phyloP scores from a whole-genome alignment of 2,329 filamentous ascomycete species.

The Cordyceps fumosorosea region DNA sequence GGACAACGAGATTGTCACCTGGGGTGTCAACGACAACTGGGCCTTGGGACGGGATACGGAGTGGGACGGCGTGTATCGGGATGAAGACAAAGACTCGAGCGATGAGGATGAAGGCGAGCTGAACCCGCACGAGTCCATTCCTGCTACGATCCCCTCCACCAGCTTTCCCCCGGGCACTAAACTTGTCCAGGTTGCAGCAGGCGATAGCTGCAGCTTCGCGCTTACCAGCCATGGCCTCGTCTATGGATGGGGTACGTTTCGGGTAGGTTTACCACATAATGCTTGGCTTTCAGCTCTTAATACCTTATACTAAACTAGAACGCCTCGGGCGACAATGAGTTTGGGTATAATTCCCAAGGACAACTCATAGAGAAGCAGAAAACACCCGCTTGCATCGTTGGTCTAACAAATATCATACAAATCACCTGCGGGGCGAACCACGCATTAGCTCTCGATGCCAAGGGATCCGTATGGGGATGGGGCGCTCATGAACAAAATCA shows the following conservation, averaged over 20 bases:
- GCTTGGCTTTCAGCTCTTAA: neutral
- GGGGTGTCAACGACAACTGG: slow-evolving; percentile 76
- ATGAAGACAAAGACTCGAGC: slow-evolving; percentile 35
- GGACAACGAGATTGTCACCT: slow-evolving; percentile 70
- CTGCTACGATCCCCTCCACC: slow-evolving; percentile 47
- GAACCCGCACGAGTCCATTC: slow-evolving; percentile 61
- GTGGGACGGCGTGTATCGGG: slow-evolving; percentile 44
- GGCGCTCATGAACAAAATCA: slow-evolving; percentile 54
- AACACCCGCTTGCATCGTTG: slow-evolving; percentile 41
- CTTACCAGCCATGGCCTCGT: slow-evolving; percentile 62
- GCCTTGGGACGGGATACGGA: slow-evolving; percentile 64
- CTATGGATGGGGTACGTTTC: slow-evolving; percentile 73
- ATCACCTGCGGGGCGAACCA: slow-evolving; percentile 61
- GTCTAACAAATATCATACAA: slow-evolving; percentile 51
- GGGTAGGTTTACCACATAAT: slow-evolving; percentile 35
- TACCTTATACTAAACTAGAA: neutral
- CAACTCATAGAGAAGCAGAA: slow-evolving; percentile 37
- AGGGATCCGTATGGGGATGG: slow-evolving; percentile 47
- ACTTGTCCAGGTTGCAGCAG: slow-evolving; percentile 53
- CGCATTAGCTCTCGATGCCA: slow-evolving; percentile 53
- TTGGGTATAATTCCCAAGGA: slow-evolving; percentile 38
- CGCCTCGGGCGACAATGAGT: slow-evolving; percentile 34
- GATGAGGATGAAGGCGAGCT: slow-evolving; percentile 43
- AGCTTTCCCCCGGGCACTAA: slow-evolving; percentile 49
- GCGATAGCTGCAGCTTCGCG: slow-evolving; percentile 63